Evolutionary conservation across 192 early-diverging fungal genomes (phyloP).

Genomic region (Podila minutissima): DNA sequence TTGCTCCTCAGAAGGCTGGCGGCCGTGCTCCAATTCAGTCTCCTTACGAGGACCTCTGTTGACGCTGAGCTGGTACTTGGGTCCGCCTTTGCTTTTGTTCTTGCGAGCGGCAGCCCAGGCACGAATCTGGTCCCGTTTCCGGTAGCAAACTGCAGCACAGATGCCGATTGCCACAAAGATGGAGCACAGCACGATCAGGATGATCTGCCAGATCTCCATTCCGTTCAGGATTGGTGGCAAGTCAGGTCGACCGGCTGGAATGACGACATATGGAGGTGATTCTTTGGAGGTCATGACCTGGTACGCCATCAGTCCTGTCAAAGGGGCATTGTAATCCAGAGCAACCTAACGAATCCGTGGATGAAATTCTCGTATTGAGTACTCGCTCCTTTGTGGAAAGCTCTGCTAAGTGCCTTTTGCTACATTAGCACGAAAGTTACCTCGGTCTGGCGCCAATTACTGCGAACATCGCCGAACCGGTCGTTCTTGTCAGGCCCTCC

Average conservation of each 20-base stretch:
- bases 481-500: conserved; percentile 68
- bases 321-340: conserved; percentile 65
- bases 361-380: not conserved
- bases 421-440: conserved; percentile 18
- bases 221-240: conserved; percentile 34
- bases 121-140: conserved; percentile 41
- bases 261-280: conserved; percentile 59
- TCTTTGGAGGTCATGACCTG: conserved; percentile 51
- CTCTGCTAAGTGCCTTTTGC: no score
- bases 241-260: conserved; percentile 56
- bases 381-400: no score
- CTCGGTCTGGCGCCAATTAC: conserved; percentile 60
- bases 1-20: no score
- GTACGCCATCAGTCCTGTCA: conserved; percentile 61
- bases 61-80: not conserved
- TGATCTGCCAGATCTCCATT: conserved; percentile 58
- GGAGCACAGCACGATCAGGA: conserved; percentile 55
- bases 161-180: conserved; percentile 50
- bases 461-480: conserved; percentile 55
- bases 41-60: not conserved
- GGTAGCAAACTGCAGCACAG: conserved; percentile 29
- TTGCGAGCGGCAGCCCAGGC: conserved; percentile 32
- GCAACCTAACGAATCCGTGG: conserved; percentile 46
- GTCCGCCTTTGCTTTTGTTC: not conserved
- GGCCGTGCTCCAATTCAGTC: not conserved